Percentiles rank a stretch among this genome's conserved stretches.
Evolutionary conservation across 495 filamentous ascomycete genomes (phyloP).

Genomic region (Apodospora peruviana): DNA sequence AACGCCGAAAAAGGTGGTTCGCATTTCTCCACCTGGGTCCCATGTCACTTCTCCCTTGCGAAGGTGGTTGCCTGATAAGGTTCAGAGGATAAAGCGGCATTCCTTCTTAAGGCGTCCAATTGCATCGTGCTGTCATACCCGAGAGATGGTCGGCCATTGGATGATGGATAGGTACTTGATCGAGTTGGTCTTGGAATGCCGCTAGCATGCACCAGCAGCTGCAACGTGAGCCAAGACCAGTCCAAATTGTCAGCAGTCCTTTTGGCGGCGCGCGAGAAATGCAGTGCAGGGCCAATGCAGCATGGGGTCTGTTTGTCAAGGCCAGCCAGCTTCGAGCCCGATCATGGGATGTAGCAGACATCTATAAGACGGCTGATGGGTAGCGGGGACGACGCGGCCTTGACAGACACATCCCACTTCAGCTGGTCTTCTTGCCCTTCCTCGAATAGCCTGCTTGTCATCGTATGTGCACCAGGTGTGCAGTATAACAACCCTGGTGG

Average conservation of each 20-base stretch:
- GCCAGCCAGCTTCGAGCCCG: background rate
- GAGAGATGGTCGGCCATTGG: slow-evolving; percentile 1
- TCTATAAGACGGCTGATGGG: background rate
- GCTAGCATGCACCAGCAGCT: background rate
- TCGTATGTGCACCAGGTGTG: background rate
- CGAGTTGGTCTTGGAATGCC: too few relatives aligned
- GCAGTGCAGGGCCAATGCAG: background rate
- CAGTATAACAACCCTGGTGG: background rate
- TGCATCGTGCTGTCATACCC: background rate
- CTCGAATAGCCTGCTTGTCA: too few relatives aligned
- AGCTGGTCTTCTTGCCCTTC: background rate
- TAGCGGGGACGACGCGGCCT: background rate
- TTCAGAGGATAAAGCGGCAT: slow-evolving; percentile 1
- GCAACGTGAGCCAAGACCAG: background rate
- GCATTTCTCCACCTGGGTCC: background rate
- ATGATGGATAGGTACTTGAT: background rate
- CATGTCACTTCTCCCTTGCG: background rate
- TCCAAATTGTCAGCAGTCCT: background rate
- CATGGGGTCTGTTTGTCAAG: background rate
- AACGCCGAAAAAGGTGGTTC: too few relatives aligned
- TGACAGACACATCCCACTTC: background rate
- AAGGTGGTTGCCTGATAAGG: slow-evolving; percentile 17
- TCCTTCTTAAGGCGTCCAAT: slow-evolving; percentile 16
- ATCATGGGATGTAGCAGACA: background rate
- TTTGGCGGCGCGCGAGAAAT: background rate